A percentile compares a stretch with the other conserved stretches of the same genome.
These are phyloP conservation scores for Elaeis guineensis DNA, from an alignment of 176 grass and related monocot genomes.

Conservation along the genomic window DNA sequence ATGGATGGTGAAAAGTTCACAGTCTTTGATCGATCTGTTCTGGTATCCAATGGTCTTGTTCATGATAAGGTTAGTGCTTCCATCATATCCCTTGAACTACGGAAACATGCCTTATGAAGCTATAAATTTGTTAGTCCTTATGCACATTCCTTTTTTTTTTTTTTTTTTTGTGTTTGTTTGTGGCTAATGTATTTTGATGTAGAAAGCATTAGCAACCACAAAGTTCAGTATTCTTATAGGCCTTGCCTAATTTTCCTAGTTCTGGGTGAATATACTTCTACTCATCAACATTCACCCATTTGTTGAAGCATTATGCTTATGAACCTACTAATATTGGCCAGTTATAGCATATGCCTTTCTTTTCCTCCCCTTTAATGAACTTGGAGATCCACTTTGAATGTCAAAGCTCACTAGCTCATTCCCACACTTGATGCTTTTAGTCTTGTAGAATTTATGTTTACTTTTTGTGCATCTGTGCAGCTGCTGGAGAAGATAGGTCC, in stretches of 20 bases:
- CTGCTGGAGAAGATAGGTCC: constrained; percentile 76
- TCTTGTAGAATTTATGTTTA: neutral
- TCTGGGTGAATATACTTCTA: too few relatives aligned
- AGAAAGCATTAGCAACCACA: too few relatives aligned
- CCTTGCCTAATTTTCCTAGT: too few relatives aligned
- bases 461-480: constrained; percentile 29
- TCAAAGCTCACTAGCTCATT: neutral
- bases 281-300: too few relatives aligned
- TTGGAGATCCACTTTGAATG: neutral
- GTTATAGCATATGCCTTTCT: too few relatives aligned
- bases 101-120: neutral
- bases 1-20: constrained; percentile 87
- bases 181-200: too few relatives aligned
- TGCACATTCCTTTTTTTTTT: too few relatives aligned
- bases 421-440: neutral
- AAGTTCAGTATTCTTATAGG: too few relatives aligned
- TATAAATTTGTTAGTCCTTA: constrained; percentile 1
- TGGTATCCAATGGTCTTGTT: constrained; percentile 71
- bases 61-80: constrained; percentile 50
- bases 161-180: too few relatives aligned
- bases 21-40: constrained; percentile 88
- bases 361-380: too few relatives aligned
- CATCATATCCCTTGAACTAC: neutral
- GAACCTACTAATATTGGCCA: too few relatives aligned
- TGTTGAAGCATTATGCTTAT: too few relatives aligned